A percentile compares a stretch with the other conserved stretches of the same genome.
These are phyloP conservation scores for Claviceps sp. DNA, from an alignment of 2,329 filamentous ascomycete species.

Conservation along the genomic window DNA sequence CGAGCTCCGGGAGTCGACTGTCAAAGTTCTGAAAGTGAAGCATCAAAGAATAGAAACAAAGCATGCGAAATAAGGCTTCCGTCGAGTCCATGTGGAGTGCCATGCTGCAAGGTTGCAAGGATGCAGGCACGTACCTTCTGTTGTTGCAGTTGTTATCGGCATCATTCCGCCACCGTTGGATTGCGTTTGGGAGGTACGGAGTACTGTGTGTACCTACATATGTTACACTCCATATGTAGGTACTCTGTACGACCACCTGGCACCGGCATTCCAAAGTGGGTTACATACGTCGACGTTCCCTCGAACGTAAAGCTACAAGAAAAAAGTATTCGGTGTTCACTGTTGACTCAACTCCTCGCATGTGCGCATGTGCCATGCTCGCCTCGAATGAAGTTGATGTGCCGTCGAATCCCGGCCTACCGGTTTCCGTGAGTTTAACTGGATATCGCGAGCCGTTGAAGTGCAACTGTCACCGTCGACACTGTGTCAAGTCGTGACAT, in stretches of 20 bases:
- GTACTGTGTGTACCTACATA: background rate
- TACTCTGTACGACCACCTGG: no score
- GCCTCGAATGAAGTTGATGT: background rate
- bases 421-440: no score
- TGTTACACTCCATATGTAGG: no score
- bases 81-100: background rate
- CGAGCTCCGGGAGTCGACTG: background rate
- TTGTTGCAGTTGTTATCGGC: no score
- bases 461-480: background rate
- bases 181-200: background rate
- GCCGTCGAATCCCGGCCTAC: background rate
- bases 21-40: background rate
- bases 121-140: background rate
- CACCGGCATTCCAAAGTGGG: background rate
- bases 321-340: background rate
- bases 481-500: no score
- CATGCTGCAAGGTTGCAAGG: background rate
- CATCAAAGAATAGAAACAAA: background rate
- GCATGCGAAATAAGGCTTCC: background rate
- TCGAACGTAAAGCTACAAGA: background rate
- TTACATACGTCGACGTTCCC: background rate
- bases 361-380: background rate
- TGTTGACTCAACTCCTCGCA: no score
- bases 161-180: background rate
- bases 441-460: background rate